These are phyloP conservation scores for Heimioporus retisporus DNA, from an alignment of 1,284 basidiomycete genomes.

Conservation along the genomic window DNA sequence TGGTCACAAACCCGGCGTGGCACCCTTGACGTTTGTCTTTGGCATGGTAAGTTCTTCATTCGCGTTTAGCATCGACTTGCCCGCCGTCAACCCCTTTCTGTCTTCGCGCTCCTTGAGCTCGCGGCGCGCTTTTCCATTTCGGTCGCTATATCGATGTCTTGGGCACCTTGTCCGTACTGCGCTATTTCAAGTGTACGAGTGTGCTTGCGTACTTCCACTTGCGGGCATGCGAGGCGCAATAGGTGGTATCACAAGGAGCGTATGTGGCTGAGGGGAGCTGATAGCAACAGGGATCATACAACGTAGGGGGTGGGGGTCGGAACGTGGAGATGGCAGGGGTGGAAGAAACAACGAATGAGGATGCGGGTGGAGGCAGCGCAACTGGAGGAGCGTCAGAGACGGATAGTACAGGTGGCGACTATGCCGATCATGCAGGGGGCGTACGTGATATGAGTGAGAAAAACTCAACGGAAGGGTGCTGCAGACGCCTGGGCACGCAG, in stretches of 20 bases:
- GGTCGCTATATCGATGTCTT: constrained; percentile 72
- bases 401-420: constrained; percentile 8
- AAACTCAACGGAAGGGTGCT: constrained; percentile 64
- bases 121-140: constrained; percentile 80
- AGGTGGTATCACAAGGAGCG: constrained; percentile 82
- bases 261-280: constrained; percentile 84
- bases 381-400: constrained; percentile 10
- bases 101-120: constrained; percentile 80
- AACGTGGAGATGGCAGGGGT: constrained; percentile 79
- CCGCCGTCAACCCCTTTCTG: constrained; percentile 71
- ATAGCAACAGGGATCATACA: constrained; percentile 90
- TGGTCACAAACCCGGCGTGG: constrained; percentile 76
- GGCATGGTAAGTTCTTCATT: constrained; percentile 67
- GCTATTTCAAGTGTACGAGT: constrained; percentile 75
- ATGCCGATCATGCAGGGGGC: constrained; percentile 24
- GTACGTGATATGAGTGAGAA: constrained; percentile 63
- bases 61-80: constrained; percentile 48
- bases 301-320: constrained; percentile 79
- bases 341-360: constrained; percentile 57
- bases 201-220: constrained; percentile 80
- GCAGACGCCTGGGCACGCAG: constrained; percentile 39
- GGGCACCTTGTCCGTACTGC: constrained; percentile 37
- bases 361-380: not conserved
- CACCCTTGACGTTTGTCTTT: constrained; percentile 83
- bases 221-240: constrained; percentile 78